Conservation (phyloP, 2,329 filamentous ascomycete species). For the Claviceps pazoutovae region DNA sequence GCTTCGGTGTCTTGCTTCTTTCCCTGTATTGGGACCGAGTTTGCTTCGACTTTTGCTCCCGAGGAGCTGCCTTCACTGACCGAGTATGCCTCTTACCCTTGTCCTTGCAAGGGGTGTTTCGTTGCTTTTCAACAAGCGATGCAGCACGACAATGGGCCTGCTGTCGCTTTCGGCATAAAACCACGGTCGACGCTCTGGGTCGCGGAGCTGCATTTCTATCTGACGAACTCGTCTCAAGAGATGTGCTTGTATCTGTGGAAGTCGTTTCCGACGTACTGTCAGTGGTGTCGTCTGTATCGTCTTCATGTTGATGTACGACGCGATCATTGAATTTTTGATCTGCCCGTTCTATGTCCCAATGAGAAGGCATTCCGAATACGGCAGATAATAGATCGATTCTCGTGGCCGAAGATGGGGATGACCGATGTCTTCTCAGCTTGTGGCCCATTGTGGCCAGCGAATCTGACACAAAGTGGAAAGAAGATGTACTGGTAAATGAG, state of each 20-base stretch:
- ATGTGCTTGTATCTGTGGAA: neutral
- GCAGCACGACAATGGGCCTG: neutral
- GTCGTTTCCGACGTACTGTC: neutral
- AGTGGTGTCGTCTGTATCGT: neutral
- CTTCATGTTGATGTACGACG: neutral
- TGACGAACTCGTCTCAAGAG: neutral
- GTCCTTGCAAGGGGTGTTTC: neutral
- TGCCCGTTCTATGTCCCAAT: constrained; percentile 5
- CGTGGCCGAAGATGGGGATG: neutral
- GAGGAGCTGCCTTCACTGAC: neutral
- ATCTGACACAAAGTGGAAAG: neutral
- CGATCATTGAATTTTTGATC: constrained; percentile 1
- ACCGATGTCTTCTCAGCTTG: constrained; percentile 1
- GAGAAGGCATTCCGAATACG: constrained; percentile 14
- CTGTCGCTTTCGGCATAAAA: neutral
- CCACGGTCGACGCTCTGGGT: neutral
- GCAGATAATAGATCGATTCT: constrained; percentile 16
- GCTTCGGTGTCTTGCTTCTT: neutral
- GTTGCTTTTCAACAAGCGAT: neutral
- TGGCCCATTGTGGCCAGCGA: constrained; percentile 10
- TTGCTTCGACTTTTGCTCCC: neutral
- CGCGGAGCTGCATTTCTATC: neutral
- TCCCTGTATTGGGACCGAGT: neutral
- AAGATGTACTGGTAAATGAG: neutral
- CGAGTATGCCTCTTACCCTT: neutral